Base-by-base conservation (phyloP, 495 filamentous ascomycete species). In the Penicillium arizonense region DNA sequence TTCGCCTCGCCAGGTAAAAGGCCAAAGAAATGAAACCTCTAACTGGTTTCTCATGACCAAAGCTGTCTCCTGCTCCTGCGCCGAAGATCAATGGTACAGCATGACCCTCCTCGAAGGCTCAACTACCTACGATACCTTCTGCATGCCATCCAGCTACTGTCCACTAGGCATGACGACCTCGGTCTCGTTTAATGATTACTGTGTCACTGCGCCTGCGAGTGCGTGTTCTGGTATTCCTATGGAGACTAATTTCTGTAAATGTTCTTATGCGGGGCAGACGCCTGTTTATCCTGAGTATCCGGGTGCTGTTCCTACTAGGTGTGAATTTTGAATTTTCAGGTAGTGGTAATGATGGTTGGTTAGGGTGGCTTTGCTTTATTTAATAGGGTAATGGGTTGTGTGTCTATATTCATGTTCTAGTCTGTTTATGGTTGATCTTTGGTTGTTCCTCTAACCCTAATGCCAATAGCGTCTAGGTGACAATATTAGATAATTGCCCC, bases 11-110 rank as follows among this genome's bases (percentile, higher is more conserved):
- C 5, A 43, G 23, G 2, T 7, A 28, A 28, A 11, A 18, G 32
- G 5, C 10, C 18, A 18, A 18, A 1, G 18, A 16, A 10, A 8
- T 36, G 3, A 46, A 13, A 9, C 4, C 9, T 11, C 10, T 44
- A 10, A 20, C 39, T 34, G n/a, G n/a, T 12, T 20, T 18, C 5
- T 14, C 8, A n/a, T 40, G 3, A 18, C 18, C 18, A 18, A 39
- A 68, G 64, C 50, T 7, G 50, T 65, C 18, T 58, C 53, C 11
- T 68, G 65, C 39, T 48, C 55, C 13, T 68, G 65, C 46, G 48
- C 52, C 13, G 5, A 39, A 3, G 45, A 61, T 43, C 59, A 68
- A 46, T 68, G 57, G 59, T 63, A 65, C 32, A 65, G 62, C 45
- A 56, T 55, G 50, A 50, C 57, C 3, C 21, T 50, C 14, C 35